These are phyloP conservation scores for Magnolia changhungtana DNA, from an alignment of 164 flowering plant species.

Conservation along the genomic window DNA sequence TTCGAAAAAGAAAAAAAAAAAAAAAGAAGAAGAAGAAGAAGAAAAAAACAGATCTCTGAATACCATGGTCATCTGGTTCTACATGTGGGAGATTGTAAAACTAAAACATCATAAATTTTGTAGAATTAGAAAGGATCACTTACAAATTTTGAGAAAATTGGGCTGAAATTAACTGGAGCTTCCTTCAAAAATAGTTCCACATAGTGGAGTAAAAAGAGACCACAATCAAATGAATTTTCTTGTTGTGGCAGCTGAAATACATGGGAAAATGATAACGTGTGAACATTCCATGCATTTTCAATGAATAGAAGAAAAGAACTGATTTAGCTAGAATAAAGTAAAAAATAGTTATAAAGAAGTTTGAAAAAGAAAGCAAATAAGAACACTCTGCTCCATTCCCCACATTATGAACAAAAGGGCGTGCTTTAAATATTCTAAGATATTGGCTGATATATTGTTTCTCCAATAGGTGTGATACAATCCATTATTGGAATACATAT, in stretches of 20 bases:
- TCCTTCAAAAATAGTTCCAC: conserved; percentile 78
- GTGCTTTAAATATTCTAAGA: neutral
- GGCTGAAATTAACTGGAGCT: conserved; percentile 63
- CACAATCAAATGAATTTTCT: conserved; percentile 90
- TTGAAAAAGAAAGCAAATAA: neutral
- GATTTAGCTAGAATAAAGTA: neutral
- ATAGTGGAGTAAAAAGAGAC: conserved; percentile 92
- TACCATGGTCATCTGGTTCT: neutral
- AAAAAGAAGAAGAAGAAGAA: too few relatives aligned
- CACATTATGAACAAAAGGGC: neutral
- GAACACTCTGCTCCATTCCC: neutral
- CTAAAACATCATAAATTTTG: neutral
- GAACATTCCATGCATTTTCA: neutral
- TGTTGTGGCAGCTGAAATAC: conserved; percentile 82
- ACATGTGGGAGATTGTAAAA: neutral
- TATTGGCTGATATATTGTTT: neutral
- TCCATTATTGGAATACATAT: too few relatives aligned
- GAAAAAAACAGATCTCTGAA: too few relatives aligned
- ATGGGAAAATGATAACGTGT: conserved; percentile 10
- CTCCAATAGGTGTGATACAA: neutral
- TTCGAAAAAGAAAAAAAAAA: too few relatives aligned
- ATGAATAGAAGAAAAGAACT: neutral
- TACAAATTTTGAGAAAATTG: neutral
- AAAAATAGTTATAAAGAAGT: neutral
- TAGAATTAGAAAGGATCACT: neutral